These are phyloP conservation scores for Russula virescens DNA, from an alignment of 768 basidiomycete genomes.

Conservation along the genomic window DNA sequence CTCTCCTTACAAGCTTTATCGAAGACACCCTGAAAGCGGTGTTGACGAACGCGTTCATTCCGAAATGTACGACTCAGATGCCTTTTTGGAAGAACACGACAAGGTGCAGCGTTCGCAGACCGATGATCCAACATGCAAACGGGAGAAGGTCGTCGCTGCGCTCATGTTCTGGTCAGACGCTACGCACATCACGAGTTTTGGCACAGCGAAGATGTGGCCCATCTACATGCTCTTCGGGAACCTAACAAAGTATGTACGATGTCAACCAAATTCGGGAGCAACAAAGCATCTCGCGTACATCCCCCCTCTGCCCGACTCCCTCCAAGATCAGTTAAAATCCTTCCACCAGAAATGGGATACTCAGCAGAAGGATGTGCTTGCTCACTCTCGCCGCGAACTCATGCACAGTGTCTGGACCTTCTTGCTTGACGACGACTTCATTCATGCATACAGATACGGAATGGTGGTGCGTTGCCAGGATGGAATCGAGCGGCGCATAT, in stretches of 20 bases:
- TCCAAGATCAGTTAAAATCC: conserved; percentile 26
- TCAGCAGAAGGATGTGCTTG: conserved; percentile 21
- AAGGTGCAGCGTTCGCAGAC: too few relatives aligned
- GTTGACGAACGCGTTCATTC: too few relatives aligned
- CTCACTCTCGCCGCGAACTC: conserved; percentile 32
- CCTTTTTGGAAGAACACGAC: too few relatives aligned
- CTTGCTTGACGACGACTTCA: conserved; percentile 26
- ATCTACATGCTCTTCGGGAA: background rate
- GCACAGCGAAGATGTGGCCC: conserved; percentile 27
- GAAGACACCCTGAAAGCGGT: too few relatives aligned
- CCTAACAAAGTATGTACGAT: conserved; percentile 25
- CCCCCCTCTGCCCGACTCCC: conserved; percentile 29
- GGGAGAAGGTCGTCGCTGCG: too few relatives aligned
- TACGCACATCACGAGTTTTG: conserved; percentile 27
- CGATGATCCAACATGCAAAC: too few relatives aligned
- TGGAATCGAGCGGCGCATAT: conserved; percentile 27
- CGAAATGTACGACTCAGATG: too few relatives aligned
- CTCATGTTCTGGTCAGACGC: too few relatives aligned
- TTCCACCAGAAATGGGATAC: too few relatives aligned
- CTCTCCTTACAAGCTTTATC: too few relatives aligned
- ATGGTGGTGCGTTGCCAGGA: conserved; percentile 29
- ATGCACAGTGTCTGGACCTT: conserved; percentile 30
- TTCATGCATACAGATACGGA: conserved; percentile 28
- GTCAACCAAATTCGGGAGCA: conserved; percentile 16
- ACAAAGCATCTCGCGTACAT: background rate